phyloP scores from a whole-genome alignment of 805 yeast genomes.

The Wickerhamomyces subpelliculosus region DNA sequence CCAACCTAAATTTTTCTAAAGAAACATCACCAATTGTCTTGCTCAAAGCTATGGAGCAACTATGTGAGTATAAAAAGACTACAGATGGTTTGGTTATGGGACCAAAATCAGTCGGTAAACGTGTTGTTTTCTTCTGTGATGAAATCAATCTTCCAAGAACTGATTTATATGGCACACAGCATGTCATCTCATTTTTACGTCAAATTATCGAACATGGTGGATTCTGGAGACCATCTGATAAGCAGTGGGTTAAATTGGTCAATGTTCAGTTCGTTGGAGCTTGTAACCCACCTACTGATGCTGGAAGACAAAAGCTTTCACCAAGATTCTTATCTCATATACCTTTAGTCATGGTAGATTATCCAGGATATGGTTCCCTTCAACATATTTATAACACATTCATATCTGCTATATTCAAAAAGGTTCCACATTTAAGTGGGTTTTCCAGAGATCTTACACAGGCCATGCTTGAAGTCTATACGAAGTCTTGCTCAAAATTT shows the following conservation, averaged over 20 bases:
- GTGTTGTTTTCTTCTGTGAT: slow-evolving; percentile 84
- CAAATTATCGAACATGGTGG: slow-evolving; percentile 70
- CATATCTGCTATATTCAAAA: slow-evolving; percentile 46
- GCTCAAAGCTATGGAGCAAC: slow-evolving; percentile 60
- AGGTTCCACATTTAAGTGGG: slow-evolving; percentile 54
- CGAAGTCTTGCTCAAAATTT: slow-evolving; percentile 34
- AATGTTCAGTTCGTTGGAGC: slow-evolving; percentile 88
- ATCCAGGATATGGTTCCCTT: slow-evolving; percentile 63
- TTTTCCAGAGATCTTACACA: slow-evolving; percentile 43
- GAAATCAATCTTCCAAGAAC: slow-evolving; percentile 77
- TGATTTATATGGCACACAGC: slow-evolving; percentile 71
- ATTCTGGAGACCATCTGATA: slow-evolving; percentile 59
- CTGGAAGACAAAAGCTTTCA: slow-evolving; percentile 58
- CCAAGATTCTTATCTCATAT: slow-evolving; percentile 62
- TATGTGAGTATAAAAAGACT: slow-evolving; percentile 53
- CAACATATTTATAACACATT: slow-evolving; percentile 60
- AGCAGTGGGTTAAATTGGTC: slow-evolving; percentile 58
- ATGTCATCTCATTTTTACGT: slow-evolving; percentile 62
- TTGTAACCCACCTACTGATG: slow-evolving; percentile 82
- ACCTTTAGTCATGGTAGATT: slow-evolving; percentile 64
- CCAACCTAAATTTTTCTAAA: slow-evolving; percentile 76
- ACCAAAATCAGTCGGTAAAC: slow-evolving; percentile 56
- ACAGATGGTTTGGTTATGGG: slow-evolving; percentile 44
- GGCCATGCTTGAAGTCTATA: slow-evolving; percentile 64
- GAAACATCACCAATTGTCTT: slow-evolving; percentile 62